phyloP scores from a whole-genome alignment of 208 protist species.

The Trypanosoma vivax region DNA sequence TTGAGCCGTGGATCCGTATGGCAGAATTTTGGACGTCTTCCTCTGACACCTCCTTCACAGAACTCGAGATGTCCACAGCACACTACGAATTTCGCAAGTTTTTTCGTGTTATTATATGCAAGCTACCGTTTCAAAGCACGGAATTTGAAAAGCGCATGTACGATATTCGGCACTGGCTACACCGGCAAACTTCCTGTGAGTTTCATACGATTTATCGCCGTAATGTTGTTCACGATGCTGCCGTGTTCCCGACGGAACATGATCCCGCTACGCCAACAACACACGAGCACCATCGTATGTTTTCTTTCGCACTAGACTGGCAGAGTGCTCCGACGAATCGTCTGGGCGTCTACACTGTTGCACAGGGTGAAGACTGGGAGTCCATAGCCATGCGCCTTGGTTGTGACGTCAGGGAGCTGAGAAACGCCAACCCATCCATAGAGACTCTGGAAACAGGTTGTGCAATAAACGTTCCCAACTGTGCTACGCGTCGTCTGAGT shows the following conservation, averaged over 20 bases:
- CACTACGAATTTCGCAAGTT: conserved; percentile 88
- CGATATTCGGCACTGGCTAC: conserved; percentile 83
- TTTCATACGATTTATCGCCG: conserved; percentile 80
- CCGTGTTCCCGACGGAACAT: conserved; percentile 77
- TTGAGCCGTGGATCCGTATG: conserved; percentile 85
- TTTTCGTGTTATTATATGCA: conserved; percentile 80
- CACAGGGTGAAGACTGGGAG: conserved; percentile 61
- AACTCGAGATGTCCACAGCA: conserved; percentile 85
- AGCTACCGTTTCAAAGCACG: conserved; percentile 84
- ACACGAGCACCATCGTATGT: conserved; percentile 85
- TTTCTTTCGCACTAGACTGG: conserved; percentile 89
- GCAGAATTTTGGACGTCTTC: conserved; percentile 87
- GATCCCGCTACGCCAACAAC: conserved; percentile 43
- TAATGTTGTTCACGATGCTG: conserved; percentile 79
- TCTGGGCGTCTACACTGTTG: conserved; percentile 34
- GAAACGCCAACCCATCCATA: conserved; percentile 32
- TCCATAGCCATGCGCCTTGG: conserved; percentile 46
- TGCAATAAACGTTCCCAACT: conserved; percentile 40
- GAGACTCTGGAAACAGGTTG: conserved; percentile 32
- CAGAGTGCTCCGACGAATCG: conserved; percentile 64
- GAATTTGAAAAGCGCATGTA: conserved; percentile 89
- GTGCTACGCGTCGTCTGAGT: conserved; percentile 36
- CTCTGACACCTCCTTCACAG: conserved; percentile 77
- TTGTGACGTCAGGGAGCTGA: conserved; percentile 40
- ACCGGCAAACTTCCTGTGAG: conserved; percentile 79